Conservation (phyloP, 495 filamentous ascomycete species). For the Talaromyces borbonicus region DNA sequence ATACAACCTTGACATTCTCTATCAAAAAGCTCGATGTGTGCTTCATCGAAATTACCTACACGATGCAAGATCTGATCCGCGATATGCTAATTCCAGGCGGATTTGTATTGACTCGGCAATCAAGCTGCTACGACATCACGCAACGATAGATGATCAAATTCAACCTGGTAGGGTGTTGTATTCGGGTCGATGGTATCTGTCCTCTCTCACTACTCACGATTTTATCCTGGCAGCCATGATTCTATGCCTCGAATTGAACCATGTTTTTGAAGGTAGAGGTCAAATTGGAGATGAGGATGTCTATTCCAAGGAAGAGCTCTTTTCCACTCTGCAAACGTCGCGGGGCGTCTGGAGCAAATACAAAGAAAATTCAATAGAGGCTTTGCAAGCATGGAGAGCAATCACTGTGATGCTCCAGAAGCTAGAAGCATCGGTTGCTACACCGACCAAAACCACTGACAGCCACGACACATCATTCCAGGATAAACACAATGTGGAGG, state of each 20-base stretch:
- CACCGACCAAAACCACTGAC: neutral
- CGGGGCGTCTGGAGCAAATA: neutral
- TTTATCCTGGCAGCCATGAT: slow-evolving; percentile 43
- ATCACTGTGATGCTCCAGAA: neutral
- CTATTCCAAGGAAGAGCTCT: neutral
- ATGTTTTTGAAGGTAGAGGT: neutral
- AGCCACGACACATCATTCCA: neutral
- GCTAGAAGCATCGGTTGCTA: neutral
- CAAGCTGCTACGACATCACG: slow-evolving; percentile 26
- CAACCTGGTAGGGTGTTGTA: slow-evolving; percentile 30
- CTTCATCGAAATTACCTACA: slow-evolving; percentile 32
- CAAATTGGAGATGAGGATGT: neutral
- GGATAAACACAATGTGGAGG: neutral
- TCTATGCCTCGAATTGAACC: slow-evolving; percentile 35
- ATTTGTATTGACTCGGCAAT: slow-evolving; percentile 33
- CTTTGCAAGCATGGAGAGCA: neutral
- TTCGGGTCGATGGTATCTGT: slow-evolving; percentile 36
- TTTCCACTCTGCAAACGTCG: neutral
- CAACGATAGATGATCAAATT: slow-evolving; percentile 21
- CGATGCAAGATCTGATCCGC: slow-evolving; percentile 14
- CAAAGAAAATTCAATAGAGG: neutral
- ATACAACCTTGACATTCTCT: slow-evolving; percentile 16
- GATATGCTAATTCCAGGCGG: slow-evolving; percentile 24
- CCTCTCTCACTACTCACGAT: slow-evolving; percentile 32
- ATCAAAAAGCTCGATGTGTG: slow-evolving; percentile 29